Base-by-base conservation (phyloP, 352 stramenopile species). In the Globisporangium abappressorium region DNA sequence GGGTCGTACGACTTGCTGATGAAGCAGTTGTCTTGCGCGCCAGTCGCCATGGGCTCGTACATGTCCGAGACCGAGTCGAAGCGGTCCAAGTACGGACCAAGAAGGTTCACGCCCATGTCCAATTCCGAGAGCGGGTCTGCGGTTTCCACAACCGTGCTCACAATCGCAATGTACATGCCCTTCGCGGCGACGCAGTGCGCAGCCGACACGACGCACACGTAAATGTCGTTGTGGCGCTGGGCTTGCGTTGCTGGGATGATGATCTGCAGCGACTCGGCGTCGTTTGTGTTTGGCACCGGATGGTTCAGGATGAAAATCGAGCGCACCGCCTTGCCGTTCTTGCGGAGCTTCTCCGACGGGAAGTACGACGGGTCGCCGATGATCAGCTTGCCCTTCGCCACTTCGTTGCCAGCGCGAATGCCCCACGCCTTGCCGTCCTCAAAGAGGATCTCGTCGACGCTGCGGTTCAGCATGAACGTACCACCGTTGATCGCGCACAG, bases 321-420 rank as follows among this genome's bases (percentile, higher is more conserved):
- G 70, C 98, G 94, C 55, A 99, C 95, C 57, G 99, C 94, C 72
- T 97, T 88, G 70, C 97, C 97, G 46, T 84, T 98, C 70, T 93
- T 89, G 69, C 83, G 85, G 53, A 97, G 85, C 84, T 99, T 99
- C 46, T 97, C 82, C 18, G 78, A 70, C 8, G 91, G 89, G 76
- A 99, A 99, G 86, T 99, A 99, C 53, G 96, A 99, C 55, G 97
- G 97, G 84, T 99, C 97, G 33, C 98, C 98, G 71, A 99, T 98
- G 67, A 99, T 91, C 67, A 99, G 91, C 65, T 96, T 95, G 64
- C 96, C 97, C 79, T 98, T 98, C 34, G 98, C 98, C 76, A 99
- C 97, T 79, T 98, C 84, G 75, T 98, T 98, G 72, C 92, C 81
- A 55, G 87, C 81, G 24, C 85, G 81, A 60, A 98, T 92, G 65